Evolutionary conservation across 805 yeast genomes (phyloP).

Genomic region (Cyberlindnera americana): DNA sequence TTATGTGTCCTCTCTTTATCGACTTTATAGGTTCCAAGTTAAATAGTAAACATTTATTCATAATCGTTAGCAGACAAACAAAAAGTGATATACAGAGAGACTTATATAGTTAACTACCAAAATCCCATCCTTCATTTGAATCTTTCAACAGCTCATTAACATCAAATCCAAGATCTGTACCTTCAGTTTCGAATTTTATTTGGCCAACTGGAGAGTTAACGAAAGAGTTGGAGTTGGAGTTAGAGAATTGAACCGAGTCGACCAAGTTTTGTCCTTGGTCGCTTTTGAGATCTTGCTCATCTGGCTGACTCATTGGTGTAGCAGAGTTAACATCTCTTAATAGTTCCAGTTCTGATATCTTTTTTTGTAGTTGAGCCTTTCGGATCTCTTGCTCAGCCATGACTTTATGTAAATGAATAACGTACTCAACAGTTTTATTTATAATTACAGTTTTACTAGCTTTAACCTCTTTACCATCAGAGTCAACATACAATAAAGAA

Average conservation of each 20-base stretch:
- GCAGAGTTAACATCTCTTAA: constrained; percentile 17
- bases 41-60: no score
- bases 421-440: constrained; percentile 76
- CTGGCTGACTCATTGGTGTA: constrained; percentile 9
- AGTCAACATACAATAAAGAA: constrained; percentile 44
- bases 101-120: no score
- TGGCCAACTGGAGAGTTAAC: constrained; percentile 12
- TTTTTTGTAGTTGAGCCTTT: constrained; percentile 36
- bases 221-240: constrained; percentile 11
- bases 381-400: constrained; percentile 52
- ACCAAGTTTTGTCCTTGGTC: not conserved
- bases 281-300: constrained; percentile 1
- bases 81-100: no score
- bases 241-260: not conserved
- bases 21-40: no score
- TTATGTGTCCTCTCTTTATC: no score
- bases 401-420: constrained; percentile 60
- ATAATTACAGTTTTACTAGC: constrained; percentile 82
- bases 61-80: not conserved
- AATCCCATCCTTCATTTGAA: constrained; percentile 14
- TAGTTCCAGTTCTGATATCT: constrained; percentile 35
- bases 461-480: constrained; percentile 57
- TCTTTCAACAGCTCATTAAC: constrained; percentile 26
- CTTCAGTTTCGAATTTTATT: constrained; percentile 25
- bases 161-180: constrained; percentile 20